Conservation (phyloP, 106 monocot species). For the Alisma plantagoaquatica region DNA sequence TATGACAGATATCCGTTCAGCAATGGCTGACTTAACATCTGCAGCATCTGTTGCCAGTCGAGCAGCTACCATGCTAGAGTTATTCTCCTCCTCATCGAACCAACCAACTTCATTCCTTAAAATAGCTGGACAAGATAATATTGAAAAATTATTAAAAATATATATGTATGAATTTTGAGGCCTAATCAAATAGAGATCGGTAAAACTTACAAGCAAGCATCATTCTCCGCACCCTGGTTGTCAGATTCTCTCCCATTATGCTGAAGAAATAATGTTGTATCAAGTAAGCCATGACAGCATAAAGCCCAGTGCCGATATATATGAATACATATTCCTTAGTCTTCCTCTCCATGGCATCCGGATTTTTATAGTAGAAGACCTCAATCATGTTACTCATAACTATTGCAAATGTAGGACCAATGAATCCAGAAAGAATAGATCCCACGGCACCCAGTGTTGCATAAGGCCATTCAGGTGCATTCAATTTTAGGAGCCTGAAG, state of each 20-base stretch:
- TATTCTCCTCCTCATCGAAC: slow-evolving; percentile 99
- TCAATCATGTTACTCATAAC: slow-evolving; percentile 99
- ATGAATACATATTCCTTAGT: slow-evolving; percentile 91
- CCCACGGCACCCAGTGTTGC: slow-evolving; percentile 75
- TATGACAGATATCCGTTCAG: slow-evolving; percentile 95
- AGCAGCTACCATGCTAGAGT: slow-evolving; percentile 88
- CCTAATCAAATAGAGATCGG: neutral
- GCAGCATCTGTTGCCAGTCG: slow-evolving; percentile 80
- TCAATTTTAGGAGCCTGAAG: slow-evolving; percentile 80
- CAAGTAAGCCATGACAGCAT: slow-evolving; percentile 92
- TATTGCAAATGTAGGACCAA: slow-evolving; percentile 93
- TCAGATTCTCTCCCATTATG: slow-evolving; percentile 98
- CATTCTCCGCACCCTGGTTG: slow-evolving; percentile 93
- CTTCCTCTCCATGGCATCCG: slow-evolving; percentile 77
- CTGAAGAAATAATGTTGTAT: slow-evolving; percentile 99
- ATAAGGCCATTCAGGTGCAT: slow-evolving; percentile 97
- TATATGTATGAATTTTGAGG: neutral
- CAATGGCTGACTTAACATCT: slow-evolving; percentile 94
- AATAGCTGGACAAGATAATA: slow-evolving; percentile 62
- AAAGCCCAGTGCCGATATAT: slow-evolving; percentile 90
- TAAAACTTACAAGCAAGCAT: slow-evolving; percentile 72
- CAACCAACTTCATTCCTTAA: slow-evolving; percentile 96
- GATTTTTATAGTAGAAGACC: slow-evolving; percentile 88
- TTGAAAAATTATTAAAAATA: neutral
- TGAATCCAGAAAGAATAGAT: slow-evolving; percentile 91